These are phyloP conservation scores for Lactifluus rugatus DNA, from an alignment of 768 basidiomycete genomes.

Conservation along the genomic window DNA sequence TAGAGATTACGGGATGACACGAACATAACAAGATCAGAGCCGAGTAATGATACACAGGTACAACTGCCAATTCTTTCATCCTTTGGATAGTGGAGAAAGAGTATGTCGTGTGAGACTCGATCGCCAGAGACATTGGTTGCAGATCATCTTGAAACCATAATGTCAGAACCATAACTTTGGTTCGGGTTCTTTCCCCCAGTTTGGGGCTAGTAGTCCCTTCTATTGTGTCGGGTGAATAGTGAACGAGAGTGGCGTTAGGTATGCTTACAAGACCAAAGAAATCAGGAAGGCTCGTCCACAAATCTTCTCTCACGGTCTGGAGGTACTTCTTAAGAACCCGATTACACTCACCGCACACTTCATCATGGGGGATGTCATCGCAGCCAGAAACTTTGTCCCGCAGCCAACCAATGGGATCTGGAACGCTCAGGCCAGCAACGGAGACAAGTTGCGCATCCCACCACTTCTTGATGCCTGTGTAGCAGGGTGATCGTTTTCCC, in stretches of 20 bases:
- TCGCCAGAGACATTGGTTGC: background rate
- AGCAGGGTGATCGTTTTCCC: constrained; percentile 13
- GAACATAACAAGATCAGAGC: background rate
- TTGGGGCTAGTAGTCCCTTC: constrained; percentile 4
- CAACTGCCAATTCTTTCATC: background rate
- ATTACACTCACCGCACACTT: constrained; percentile 9
- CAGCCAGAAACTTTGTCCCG: constrained; percentile 5
- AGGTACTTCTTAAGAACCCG: constrained; percentile 8
- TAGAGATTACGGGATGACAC: background rate
- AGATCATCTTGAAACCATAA: background rate
- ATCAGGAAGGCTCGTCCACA: constrained; percentile 11
- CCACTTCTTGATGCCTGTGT: constrained; percentile 10
- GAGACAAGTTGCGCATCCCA: constrained; percentile 10
- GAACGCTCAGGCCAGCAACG: constrained; percentile 9
- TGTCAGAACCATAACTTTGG: constrained; percentile 14
- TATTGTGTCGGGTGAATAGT: background rate
- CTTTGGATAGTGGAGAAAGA: background rate
- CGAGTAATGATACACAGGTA: background rate
- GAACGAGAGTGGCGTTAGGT: background rate
- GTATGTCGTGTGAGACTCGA: background rate
- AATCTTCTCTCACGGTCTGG: constrained; percentile 9
- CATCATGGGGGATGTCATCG: constrained; percentile 14
- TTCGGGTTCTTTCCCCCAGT: constrained; percentile 15
- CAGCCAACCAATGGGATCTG: constrained; percentile 13
- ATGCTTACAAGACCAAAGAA: constrained; percentile 15